Conservation (phyloP, 352 stramenopile species). For the Globisporangium radiosum region DNA sequence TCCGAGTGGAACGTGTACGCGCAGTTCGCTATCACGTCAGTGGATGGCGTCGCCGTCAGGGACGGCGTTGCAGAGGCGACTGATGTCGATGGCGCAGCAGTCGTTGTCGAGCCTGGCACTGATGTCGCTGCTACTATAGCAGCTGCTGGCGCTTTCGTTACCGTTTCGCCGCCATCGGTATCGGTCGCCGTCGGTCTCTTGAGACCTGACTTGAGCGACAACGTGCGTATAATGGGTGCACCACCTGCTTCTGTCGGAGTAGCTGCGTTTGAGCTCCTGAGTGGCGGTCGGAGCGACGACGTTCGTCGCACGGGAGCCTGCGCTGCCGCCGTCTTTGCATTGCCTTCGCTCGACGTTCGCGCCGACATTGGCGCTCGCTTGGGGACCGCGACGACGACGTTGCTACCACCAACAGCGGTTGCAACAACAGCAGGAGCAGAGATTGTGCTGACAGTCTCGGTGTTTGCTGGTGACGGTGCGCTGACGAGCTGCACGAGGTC, state of each 20-base stretch:
- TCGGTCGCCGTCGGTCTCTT: neutral
- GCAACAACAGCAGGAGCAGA: no score
- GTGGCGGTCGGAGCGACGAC: constrained; percentile 8
- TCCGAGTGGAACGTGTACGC: constrained; percentile 78
- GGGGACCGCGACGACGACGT: neutral
- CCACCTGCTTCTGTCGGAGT: neutral
- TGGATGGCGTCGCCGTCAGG: neutral
- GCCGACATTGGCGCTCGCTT: constrained; percentile 5
- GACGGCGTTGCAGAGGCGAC: neutral
- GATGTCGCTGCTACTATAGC: neutral
- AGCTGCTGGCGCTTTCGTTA: neutral
- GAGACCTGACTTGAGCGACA: constrained; percentile 1
- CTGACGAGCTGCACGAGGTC: constrained; percentile 34
- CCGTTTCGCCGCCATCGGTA: neutral
- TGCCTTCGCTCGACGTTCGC: neutral
- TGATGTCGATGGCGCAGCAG: neutral
- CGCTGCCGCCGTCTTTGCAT: no score
- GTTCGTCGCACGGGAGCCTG: constrained; percentile 13
- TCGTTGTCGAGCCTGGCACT: neutral
- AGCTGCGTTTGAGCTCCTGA: neutral
- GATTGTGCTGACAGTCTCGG: no score
- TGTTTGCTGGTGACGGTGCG: neutral
- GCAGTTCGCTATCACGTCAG: constrained; percentile 36
- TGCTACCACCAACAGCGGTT: neutral
- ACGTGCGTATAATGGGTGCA: neutral